A percentile compares a stretch with the other conserved stretches of the same genome.
Evolutionary conservation across 106 monocot species (phyloP).

Genomic region (Xerophyta viscosa): DNA sequence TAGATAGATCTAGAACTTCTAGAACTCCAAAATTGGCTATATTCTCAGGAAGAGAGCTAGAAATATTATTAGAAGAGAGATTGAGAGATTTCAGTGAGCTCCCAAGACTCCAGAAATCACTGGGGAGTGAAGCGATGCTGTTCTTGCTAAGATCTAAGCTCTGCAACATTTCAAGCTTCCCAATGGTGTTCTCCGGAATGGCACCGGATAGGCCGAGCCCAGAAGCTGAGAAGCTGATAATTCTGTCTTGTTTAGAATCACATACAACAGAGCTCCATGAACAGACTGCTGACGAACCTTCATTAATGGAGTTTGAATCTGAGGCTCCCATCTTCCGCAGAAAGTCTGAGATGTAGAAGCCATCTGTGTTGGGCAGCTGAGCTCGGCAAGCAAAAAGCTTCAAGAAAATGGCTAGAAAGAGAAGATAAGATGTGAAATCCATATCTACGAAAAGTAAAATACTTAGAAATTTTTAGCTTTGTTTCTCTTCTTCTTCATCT

Average conservation of each 20-base stretch:
- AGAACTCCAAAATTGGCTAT: slow-evolving; percentile 60
- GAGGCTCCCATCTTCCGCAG: slow-evolving; percentile 43
- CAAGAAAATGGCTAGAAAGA: slow-evolving; percentile 12
- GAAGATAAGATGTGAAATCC: too few species aligned
- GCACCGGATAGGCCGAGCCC: slow-evolving; percentile 55
- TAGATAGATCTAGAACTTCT: slow-evolving; percentile 59
- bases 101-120: slow-evolving; percentile 70
- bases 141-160: slow-evolving; percentile 68
- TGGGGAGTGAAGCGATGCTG: slow-evolving; percentile 36
- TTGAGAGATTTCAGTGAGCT: slow-evolving; percentile 50
- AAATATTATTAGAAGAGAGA: slow-evolving; percentile 50
- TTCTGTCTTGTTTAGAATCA: slow-evolving; percentile 21
- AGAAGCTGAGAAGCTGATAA: slow-evolving; percentile 26
- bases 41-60: slow-evolving; percentile 60
- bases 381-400: slow-evolving; percentile 8
- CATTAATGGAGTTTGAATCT: not conserved
- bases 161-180: slow-evolving; percentile 57
- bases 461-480: too few species aligned
- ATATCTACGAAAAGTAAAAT: too few species aligned
- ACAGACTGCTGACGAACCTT: slow-evolving; percentile 31
- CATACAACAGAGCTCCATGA: slow-evolving; percentile 53
- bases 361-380: slow-evolving; percentile 76
- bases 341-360: slow-evolving; percentile 52
- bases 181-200: slow-evolving; percentile 76
- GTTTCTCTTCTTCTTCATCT: too few species aligned